Percentiles rank a stretch among this genome's conserved stretches.
phyloP scores from a whole-genome alignment of 2,329 filamentous ascomycete genomes.

The Fusarium sp. region DNA sequence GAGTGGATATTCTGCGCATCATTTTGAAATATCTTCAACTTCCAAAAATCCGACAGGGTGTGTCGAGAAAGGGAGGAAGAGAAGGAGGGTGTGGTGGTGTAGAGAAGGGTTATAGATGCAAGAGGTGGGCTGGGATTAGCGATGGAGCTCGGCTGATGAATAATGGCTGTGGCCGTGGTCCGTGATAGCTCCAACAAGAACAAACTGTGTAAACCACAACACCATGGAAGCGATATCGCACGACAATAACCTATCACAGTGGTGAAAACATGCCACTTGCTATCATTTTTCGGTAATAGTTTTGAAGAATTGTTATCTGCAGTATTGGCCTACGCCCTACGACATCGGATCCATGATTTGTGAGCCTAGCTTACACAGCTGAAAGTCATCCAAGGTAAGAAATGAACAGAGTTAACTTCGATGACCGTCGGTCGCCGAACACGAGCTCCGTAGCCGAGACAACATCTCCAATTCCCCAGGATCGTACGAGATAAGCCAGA shows the following conservation, averaged over 20 bases:
- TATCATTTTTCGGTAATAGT: constrained; percentile 1
- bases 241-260: neutral
- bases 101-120: constrained; percentile 3
- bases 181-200: constrained; percentile 17
- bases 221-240: constrained; percentile 4
- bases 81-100: constrained; percentile 1
- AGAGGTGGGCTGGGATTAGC: constrained; percentile 18
- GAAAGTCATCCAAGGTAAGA: neutral
- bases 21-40: constrained; percentile 31
- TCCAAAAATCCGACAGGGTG: neutral
- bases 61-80: neutral
- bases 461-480: neutral
- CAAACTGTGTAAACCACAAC: constrained; percentile 1
- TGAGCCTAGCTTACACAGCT: neutral
- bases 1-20: constrained; percentile 50
- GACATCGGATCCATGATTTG: neutral
- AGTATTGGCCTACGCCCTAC: neutral
- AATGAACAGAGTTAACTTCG: constrained; percentile 11
- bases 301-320: neutral
- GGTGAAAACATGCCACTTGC: neutral
- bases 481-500: neutral
- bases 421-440: constrained; percentile 38
- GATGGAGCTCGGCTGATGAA: constrained; percentile 39
- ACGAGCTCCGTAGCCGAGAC: constrained; percentile 24
- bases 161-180: constrained; percentile 32